These are phyloP conservation scores for Coleophoma eucalyptorum DNA, from an alignment of 2,329 filamentous ascomycete genomes.

Conservation along the genomic window DNA sequence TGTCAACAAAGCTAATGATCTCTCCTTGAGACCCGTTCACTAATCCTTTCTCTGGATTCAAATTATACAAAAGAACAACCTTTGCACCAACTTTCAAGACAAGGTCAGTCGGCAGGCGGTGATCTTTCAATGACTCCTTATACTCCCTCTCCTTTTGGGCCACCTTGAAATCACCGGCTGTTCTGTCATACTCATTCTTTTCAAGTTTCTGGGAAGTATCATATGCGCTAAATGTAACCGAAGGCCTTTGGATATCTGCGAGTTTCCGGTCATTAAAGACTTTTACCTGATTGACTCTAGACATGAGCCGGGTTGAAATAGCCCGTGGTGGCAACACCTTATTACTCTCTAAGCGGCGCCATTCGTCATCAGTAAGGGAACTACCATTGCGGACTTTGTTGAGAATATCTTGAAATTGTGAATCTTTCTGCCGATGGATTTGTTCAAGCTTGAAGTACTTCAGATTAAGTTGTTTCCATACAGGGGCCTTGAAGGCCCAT, in stretches of 20 bases:
- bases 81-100: constrained; percentile 21
- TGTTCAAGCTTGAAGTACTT: constrained; percentile 19
- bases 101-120: constrained; percentile 12
- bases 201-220: constrained; percentile 11
- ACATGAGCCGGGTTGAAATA: constrained; percentile 19
- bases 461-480: constrained; percentile 18
- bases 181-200: neutral
- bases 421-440: constrained; percentile 24
- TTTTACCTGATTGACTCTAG: constrained; percentile 11
- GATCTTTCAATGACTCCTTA: constrained; percentile 9
- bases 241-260: constrained; percentile 3
- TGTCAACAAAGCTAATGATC: constrained; percentile 16
- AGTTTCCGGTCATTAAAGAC: constrained; percentile 10
- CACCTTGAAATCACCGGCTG: constrained; percentile 1
- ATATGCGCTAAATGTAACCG: constrained; percentile 10
- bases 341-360: constrained; percentile 12
- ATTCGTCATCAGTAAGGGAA: constrained; percentile 12
- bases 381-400: constrained; percentile 21
- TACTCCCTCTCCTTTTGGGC: constrained; percentile 5
- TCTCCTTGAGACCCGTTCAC: constrained; percentile 25
- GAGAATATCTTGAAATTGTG: constrained; percentile 17
- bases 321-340: constrained; percentile 10
- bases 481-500: constrained; percentile 22
- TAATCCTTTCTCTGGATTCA: constrained; percentile 10
- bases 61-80: constrained; percentile 21